A percentile compares a stretch with the other conserved stretches of the same genome.
phyloP scores from a whole-genome alignment of 805 yeast genomes.

The Wickerhamiella kurtzmanii region DNA sequence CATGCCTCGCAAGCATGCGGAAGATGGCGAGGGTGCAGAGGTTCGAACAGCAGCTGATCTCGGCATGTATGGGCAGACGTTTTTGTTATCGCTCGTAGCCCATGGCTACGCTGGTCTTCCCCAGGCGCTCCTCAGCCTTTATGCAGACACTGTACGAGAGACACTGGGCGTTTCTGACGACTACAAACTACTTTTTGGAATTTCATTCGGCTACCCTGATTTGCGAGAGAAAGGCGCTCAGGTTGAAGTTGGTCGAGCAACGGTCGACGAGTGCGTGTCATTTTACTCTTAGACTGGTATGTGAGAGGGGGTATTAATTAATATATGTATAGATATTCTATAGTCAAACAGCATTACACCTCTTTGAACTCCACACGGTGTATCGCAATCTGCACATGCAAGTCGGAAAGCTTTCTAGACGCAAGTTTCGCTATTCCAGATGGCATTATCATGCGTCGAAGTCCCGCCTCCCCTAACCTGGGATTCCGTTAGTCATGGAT shows the following conservation, averaged over 20 bases:
- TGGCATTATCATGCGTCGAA: no score
- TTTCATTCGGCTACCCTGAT: background rate
- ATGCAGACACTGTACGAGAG: background rate
- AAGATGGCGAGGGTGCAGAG: background rate
- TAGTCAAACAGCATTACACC: no score
- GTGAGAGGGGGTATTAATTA: background rate
- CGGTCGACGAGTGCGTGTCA: background rate
- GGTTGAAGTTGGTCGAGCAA: background rate
- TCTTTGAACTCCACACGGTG: no score
- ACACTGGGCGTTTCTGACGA: background rate
- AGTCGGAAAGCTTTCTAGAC: no score
- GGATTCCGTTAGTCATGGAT: background rate
- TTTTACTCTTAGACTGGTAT: background rate
- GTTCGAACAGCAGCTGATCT: background rate
- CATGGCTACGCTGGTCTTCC: background rate
- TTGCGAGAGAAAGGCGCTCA: background rate
- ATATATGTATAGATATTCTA: background rate
- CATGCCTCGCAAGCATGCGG: background rate
- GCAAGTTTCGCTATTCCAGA: no score
- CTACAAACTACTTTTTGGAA: background rate
- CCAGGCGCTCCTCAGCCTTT: background rate
- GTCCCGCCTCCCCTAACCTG: background rate
- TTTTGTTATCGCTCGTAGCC: background rate
- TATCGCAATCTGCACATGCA: no score
- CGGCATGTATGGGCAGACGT: background rate